Evolutionary conservation across 169 alveolate genomes (phyloP).

Genomic region (Babesia ovata): DNA sequence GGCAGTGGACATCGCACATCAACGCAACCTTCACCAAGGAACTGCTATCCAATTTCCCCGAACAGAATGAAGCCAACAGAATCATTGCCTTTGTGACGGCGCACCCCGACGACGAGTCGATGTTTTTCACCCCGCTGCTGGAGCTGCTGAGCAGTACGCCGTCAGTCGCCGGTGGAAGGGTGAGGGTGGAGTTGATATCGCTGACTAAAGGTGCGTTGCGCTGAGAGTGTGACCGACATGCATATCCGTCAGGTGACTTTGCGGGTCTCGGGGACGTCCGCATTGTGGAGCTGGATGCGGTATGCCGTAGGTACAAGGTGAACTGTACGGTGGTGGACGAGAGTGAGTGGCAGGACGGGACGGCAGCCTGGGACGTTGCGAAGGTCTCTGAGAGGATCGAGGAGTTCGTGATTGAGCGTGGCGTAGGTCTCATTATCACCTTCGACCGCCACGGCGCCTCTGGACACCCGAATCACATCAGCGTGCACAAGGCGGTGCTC

Average conservation of each 20-base stretch:
- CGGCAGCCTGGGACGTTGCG: slow-evolving; percentile 32
- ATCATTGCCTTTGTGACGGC: slow-evolving; percentile 80
- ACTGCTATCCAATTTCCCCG: neutral
- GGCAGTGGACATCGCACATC: neutral
- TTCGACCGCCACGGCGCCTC: slow-evolving; percentile 76
- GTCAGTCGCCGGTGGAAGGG: neutral
- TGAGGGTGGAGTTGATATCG: slow-evolving; percentile 33
- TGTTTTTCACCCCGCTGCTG: slow-evolving; percentile 90
- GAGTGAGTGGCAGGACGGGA: slow-evolving; percentile 41
- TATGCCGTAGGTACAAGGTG: slow-evolving; percentile 48
- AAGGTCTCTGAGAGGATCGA: slow-evolving; percentile 9
- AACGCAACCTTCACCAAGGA: neutral
- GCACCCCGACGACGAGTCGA: slow-evolving; percentile 93
- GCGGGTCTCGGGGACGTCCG: slow-evolving; percentile 67
- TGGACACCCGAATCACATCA: slow-evolving; percentile 76
- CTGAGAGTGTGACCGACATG: neutral
- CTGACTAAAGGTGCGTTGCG: slow-evolving; percentile 62
- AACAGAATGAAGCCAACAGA: neutral
- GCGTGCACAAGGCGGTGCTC: slow-evolving; percentile 45
- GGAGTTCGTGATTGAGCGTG: slow-evolving; percentile 11
- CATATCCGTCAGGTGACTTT: slow-evolving; percentile 55
- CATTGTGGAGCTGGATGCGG: slow-evolving; percentile 49
- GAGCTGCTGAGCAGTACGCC: slow-evolving; percentile 28
- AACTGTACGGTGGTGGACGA: slow-evolving; percentile 46
- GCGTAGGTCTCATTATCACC: slow-evolving; percentile 57